phyloP scores from a whole-genome alignment of 2,329 filamentous ascomycete species.

The Nemania serpens region DNA sequence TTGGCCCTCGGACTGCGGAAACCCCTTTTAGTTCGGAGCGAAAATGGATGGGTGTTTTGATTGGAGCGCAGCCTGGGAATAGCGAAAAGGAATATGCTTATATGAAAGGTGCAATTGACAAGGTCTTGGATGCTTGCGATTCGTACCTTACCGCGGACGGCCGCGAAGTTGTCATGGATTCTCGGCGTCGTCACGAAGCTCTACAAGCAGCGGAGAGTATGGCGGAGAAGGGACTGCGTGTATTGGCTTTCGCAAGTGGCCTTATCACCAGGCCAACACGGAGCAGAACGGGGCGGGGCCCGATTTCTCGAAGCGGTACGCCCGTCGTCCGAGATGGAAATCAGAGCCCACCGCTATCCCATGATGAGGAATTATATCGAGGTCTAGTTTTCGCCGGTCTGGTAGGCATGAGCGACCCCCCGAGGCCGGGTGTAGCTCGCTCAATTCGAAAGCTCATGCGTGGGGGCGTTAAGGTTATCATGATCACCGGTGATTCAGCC shows the following conservation, averaged over 20 bases:
- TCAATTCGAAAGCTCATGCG: slow-evolving; percentile 90
- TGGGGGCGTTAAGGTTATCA: slow-evolving; percentile 94
- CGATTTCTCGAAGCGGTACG: slow-evolving; percentile 56
- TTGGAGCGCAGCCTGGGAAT: slow-evolving; percentile 63
- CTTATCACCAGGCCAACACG: slow-evolving; percentile 57
- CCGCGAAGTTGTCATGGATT: slow-evolving; percentile 82
- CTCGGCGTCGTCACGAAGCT: slow-evolving; percentile 73
- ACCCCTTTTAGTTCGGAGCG: slow-evolving; percentile 95
- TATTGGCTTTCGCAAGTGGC: slow-evolving; percentile 92
- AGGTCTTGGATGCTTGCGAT: slow-evolving; percentile 83
- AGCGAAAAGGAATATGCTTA: slow-evolving; percentile 81
- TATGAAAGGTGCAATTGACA: slow-evolving; percentile 93
- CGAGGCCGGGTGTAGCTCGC: slow-evolving; percentile 84
- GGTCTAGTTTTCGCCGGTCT: slow-evolving; percentile 88
- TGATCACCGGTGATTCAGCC: slow-evolving; percentile 98
- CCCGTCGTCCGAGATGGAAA: slow-evolving; percentile 47
- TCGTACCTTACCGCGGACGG: slow-evolving; percentile 88
- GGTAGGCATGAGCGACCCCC: slow-evolving; percentile 97
- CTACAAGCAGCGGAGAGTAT: slow-evolving; percentile 80
- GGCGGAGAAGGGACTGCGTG: slow-evolving; percentile 86
- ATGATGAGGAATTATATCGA: slow-evolving; percentile 73
- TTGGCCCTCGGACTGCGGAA: slow-evolving; percentile 81
- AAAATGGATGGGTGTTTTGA: slow-evolving; percentile 98
- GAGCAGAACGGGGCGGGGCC: slow-evolving; percentile 45
- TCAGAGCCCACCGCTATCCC: slow-evolving; percentile 49